A percentile compares a stretch with the other conserved stretches of the same genome.
phyloP scores from a whole-genome alignment of 352 stramenopile genomes.

The Lagenidium giganteum region DNA sequence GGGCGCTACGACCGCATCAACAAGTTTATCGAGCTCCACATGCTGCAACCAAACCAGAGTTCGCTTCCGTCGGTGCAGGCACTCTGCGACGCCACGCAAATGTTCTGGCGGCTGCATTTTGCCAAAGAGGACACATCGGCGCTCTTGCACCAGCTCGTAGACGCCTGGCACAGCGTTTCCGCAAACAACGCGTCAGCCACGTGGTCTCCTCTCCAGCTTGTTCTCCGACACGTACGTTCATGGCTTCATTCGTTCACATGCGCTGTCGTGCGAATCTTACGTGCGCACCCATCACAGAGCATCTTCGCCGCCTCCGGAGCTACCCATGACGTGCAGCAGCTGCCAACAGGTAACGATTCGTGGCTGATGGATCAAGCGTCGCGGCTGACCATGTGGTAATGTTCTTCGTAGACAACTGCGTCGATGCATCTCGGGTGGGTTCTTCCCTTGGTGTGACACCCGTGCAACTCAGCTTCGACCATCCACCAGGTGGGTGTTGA shows the following conservation, averaged over 20 bases:
- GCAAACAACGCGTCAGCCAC: constrained; percentile 18
- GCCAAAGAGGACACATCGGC: constrained; percentile 49
- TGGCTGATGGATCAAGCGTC: too few relatives aligned
- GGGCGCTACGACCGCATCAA: constrained; percentile 78
- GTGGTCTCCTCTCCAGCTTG: constrained; percentile 32
- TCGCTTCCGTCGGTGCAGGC: constrained; percentile 48
- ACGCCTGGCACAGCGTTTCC: constrained; percentile 41
- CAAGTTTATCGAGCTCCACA: constrained; percentile 76
- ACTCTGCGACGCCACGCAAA: constrained; percentile 70
- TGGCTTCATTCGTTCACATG: too few relatives aligned
- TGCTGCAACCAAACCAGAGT: constrained; percentile 37
- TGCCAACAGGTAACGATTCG: too few relatives aligned
- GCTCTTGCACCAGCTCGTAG: constrained; percentile 49
- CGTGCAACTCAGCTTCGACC: constrained; percentile 59
- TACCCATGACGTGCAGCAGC: too few relatives aligned
- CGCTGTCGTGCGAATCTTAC: constrained; percentile 1
- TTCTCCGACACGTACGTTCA: constrained; percentile 59
- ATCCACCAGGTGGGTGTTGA: constrained; percentile 14
- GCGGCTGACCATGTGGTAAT: too few relatives aligned
- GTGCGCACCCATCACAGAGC: too few relatives aligned
- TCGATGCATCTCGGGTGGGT: constrained; percentile 38
- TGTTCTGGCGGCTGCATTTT: constrained; percentile 84
- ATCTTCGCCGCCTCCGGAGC: too few relatives aligned
- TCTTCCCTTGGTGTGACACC: constrained; percentile 29
- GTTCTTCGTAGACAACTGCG: constrained; percentile 19